phyloP scores from a whole-genome alignment of 176 grass and related monocot species.

The Oryza brachyantha region DNA sequence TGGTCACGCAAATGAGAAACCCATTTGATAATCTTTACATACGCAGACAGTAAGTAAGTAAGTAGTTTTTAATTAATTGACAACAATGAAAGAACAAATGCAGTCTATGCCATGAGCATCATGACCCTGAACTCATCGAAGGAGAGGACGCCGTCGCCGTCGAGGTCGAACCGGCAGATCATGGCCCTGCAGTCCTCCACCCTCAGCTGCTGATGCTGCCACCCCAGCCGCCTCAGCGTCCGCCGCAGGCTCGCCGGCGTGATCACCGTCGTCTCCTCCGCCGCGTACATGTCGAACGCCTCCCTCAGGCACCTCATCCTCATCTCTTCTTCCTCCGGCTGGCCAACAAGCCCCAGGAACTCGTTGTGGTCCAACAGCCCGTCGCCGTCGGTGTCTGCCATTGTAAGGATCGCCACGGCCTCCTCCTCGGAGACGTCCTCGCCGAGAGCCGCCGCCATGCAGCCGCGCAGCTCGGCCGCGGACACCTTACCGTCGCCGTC shows the following conservation, averaged over 20 bases:
- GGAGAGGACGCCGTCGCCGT: conserved; percentile 53
- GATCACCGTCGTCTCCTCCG: conserved; percentile 17
- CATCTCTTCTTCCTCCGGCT: not conserved
- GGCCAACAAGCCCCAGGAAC: too few relatives aligned
- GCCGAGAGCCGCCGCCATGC: conserved; percentile 15
- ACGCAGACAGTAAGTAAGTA: too few relatives aligned
- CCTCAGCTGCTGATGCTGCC: not conserved
- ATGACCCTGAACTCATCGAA: conserved; percentile 68
- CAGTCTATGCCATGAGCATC: conserved; percentile 32
- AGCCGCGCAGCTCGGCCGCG: conserved; percentile 33
- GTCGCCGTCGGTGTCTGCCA: conserved; percentile 44
- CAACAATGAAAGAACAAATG: too few relatives aligned
- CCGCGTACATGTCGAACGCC: conserved; percentile 64
- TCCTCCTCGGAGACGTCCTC: conserved; percentile 36
- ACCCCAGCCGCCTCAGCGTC: conserved; percentile 42
- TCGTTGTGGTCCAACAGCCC: conserved; percentile 37
- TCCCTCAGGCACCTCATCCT: conserved; percentile 28
- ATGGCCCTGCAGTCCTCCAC: conserved; percentile 61
- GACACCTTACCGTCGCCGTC: conserved; percentile 69
- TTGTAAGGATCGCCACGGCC: conserved; percentile 29
- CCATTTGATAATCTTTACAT: too few relatives aligned
- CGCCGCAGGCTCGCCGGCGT: conserved; percentile 56
- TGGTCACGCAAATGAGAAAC: not conserved
- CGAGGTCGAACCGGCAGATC: conserved; percentile 62
- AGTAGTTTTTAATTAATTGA: too few relatives aligned